Evolutionary conservation across 2,329 filamentous ascomycete genomes (phyloP), one percentile per base, ranked within the genome.

Genomic region (Celoporthe dispersa): DNA sequence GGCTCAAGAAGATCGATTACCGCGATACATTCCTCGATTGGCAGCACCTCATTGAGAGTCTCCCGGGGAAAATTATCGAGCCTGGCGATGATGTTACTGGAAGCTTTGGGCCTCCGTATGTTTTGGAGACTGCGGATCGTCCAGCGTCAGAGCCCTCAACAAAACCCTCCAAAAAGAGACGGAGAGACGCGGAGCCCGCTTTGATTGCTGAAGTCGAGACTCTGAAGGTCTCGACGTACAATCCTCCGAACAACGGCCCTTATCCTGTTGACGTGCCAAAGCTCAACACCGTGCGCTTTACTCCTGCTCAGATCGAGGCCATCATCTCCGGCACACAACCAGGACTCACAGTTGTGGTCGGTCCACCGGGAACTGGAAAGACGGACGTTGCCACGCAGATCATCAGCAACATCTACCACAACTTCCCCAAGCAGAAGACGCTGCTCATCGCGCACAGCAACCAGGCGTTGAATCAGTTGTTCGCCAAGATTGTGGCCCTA

Each of bases 351-450:
- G 88, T 99, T 63, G 92, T 99, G 75, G 93, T 99, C 72, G 96
- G 96, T 0, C 96, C 96, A 67, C 96, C 96, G 9, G 96, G 96
- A 68, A 99, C 96, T 8, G 96, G 97, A 73, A 99, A 99, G 84
- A 99, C 96, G n/a, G 96, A 99, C 80, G 96, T 99, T 67, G 94
- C 94, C 63, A 98, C 95, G 5, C 96, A 99, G 80, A 97, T 98
- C 78, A 99, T 99, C 82, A 98, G 93, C 83, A 98, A 98, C 79
- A 92, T 99, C 75, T 99, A 99, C 78, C 95, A 98, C 84, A 97
- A 98, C 81, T 99, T 98, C 78, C 94, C 96, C 9, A 86, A 91
- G 73, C 94, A 99, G 80, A 92, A 94, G 75, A 99, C 96, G 0
- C 84, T 99, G 25, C 88, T 99, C 55, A 90, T 99, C 73, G 96